These are phyloP conservation scores for Teunomyces aglyptinius DNA, from an alignment of 805 yeast genomes.

Conservation along the genomic window DNA sequence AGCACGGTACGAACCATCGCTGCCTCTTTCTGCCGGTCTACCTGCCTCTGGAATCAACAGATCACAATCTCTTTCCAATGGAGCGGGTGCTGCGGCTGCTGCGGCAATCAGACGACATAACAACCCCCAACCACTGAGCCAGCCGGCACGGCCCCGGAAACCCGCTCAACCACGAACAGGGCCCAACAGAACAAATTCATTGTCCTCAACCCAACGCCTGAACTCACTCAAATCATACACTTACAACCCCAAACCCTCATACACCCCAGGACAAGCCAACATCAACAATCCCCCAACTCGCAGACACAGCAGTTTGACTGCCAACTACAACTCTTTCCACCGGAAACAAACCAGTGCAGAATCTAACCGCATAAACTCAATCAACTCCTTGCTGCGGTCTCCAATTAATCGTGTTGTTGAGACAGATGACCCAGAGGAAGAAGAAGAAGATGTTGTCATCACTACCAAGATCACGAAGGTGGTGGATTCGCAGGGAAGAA, in stretches of 20 bases:
- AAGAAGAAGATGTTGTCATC: slow-evolving; percentile 23
- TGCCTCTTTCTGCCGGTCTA: slow-evolving; percentile 13
- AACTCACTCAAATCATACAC: slow-evolving; percentile 36
- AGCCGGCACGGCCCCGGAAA: not conserved
- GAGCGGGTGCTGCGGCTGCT: slow-evolving; percentile 42
- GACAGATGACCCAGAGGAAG: slow-evolving; percentile 13
- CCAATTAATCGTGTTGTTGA: slow-evolving; percentile 7
- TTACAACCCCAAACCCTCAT: slow-evolving; percentile 41
- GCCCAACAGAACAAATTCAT: slow-evolving; percentile 20
- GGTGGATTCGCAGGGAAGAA: slow-evolving; percentile 39
- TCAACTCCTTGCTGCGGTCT: slow-evolving; percentile 5
- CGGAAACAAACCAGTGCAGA: not conserved
- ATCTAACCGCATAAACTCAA: slow-evolving; percentile 1
- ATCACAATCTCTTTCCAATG: slow-evolving; percentile 24
- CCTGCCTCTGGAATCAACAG: slow-evolving; percentile 19
- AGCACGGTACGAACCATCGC: slow-evolving; percentile 4
- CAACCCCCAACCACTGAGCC: slow-evolving; percentile 8
- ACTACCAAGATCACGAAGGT: slow-evolving; percentile 45
- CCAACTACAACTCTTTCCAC: not conserved
- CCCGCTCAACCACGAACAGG: not conserved
- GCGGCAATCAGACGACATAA: slow-evolving; percentile 39
- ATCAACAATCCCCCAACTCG: slow-evolving; percentile 1
- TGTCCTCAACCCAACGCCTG: slow-evolving; percentile 19
- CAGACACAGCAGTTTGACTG: slow-evolving; percentile 3
- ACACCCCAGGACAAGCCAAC: slow-evolving; percentile 24